Evolutionary conservation across 1,284 basidiomycete species (phyloP).

Genomic region (Puccinia coronata): DNA sequence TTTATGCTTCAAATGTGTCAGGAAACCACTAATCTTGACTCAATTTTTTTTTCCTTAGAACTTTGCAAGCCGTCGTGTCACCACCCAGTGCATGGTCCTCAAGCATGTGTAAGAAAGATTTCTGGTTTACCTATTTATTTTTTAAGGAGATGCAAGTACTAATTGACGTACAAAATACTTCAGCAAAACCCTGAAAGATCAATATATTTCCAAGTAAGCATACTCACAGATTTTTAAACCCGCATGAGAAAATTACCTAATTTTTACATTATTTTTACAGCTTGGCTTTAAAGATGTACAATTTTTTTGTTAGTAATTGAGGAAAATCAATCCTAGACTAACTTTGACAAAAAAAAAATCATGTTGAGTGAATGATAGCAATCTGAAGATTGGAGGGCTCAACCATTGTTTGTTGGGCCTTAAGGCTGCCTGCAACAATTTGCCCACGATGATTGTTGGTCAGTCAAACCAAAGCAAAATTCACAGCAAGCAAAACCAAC

Average conservation of each 20-base stretch:
- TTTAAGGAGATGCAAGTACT: too few species aligned
- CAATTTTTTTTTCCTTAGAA: neutral
- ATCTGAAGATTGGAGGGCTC: conserved; percentile 44
- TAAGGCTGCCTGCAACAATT: neutral
- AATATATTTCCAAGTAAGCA: conserved; percentile 47
- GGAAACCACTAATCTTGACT: neutral
- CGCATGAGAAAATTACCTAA: neutral
- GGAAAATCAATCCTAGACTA: neutral
- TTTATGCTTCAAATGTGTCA: too few species aligned
- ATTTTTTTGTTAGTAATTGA: neutral
- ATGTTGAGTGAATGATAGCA: neutral
- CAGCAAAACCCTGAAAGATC: conserved; percentile 34
- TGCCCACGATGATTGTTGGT: conserved; percentile 45
- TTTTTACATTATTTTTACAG: conserved; percentile 1
- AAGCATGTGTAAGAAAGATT: conserved; percentile 48
- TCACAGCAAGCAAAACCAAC: neutral
- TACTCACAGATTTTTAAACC: neutral
- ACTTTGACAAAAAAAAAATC: neutral
- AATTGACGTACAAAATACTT: neutral
- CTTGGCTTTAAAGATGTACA: conserved; percentile 46
- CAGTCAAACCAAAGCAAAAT: neutral
- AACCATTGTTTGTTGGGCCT: conserved; percentile 34
- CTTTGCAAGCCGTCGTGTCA: conserved; percentile 31
- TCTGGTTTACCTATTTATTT: too few species aligned
- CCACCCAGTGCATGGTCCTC: conserved; percentile 47